These are phyloP conservation scores for Chalaropsis thielavioides DNA, from an alignment of 2,329 filamentous ascomycete genomes.

Conservation along the genomic window DNA sequence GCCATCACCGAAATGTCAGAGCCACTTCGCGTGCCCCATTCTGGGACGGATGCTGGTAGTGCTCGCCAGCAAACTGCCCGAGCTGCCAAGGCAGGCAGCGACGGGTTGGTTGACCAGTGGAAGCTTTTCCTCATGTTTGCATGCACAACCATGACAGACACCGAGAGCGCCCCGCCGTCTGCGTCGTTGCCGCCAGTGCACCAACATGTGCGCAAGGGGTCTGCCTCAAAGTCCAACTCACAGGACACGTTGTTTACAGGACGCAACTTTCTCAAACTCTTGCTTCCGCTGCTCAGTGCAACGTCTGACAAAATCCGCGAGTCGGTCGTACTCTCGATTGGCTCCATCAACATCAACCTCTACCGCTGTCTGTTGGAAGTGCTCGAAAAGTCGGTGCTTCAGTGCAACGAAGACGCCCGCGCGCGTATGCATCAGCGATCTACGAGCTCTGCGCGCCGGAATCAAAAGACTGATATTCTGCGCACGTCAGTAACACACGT, in stretches of 20 bases:
- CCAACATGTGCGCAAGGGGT: slow-evolving; percentile 71
- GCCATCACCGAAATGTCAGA: slow-evolving; percentile 69
- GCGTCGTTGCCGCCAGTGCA: slow-evolving; percentile 21
- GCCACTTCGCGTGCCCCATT: slow-evolving; percentile 47
- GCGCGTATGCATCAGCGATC: slow-evolving; percentile 74
- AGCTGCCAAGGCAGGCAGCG: slow-evolving; percentile 58
- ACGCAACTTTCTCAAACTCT: slow-evolving; percentile 73
- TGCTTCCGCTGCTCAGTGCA: slow-evolving; percentile 74
- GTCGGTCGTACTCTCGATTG: slow-evolving; percentile 80
- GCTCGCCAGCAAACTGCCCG: slow-evolving; percentile 34
- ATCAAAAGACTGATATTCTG: slow-evolving; percentile 69
- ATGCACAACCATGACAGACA: slow-evolving; percentile 82
- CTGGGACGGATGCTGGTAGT: slow-evolving; percentile 45
- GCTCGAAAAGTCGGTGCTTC: slow-evolving; percentile 69
- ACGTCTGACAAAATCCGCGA: slow-evolving; percentile 70
- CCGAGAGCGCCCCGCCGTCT: slow-evolving; percentile 46
- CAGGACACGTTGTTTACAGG: slow-evolving; percentile 75
- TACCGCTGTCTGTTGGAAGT: slow-evolving; percentile 85
- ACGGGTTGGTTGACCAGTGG: slow-evolving; percentile 91
- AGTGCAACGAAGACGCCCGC: slow-evolving; percentile 79
- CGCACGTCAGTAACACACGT: slow-evolving; percentile 93
- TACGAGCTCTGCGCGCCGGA: slow-evolving; percentile 67
- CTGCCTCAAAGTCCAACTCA: slow-evolving; percentile 47
- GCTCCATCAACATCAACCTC: slow-evolving; percentile 87
- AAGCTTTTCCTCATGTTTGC: slow-evolving; percentile 95